phyloP scores from a whole-genome alignment of 768 basidiomycete genomes.

The Pluteus cervinus region DNA sequence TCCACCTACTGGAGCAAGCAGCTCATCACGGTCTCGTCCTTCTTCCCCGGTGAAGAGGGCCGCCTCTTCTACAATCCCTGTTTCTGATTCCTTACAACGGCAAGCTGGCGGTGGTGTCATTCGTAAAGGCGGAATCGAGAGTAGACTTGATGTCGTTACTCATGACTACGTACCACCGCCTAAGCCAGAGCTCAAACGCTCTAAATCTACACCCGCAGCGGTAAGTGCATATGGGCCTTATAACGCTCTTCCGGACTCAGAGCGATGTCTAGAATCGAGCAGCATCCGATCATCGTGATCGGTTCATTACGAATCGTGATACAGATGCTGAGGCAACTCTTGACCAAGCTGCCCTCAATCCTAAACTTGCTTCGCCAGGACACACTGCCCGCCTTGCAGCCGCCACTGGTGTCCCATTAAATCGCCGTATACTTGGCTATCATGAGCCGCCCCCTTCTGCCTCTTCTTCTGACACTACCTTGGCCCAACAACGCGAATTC shows the following conservation, averaged over 20 bases:
- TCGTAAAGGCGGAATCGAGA: slow-evolving; percentile 72
- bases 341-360: slow-evolving; percentile 54
- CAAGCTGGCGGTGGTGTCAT: slow-evolving; percentile 68
- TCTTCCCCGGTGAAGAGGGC: slow-evolving; percentile 63
- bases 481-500: slow-evolving; percentile 72
- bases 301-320: slow-evolving; percentile 65
- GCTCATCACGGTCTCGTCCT: slow-evolving; percentile 33
- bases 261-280: slow-evolving; percentile 35
- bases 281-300: slow-evolving; percentile 44
- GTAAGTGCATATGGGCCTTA: slow-evolving; percentile 22
- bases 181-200: slow-evolving; percentile 60
- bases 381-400: slow-evolving; percentile 75
- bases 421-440: slow-evolving; percentile 82
- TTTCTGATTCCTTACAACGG: slow-evolving; percentile 48
- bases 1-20: too few species aligned
- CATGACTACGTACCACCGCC: slow-evolving; percentile 70
- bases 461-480: slow-evolving; percentile 63
- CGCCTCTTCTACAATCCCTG: slow-evolving; percentile 37
- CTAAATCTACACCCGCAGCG: slow-evolving; percentile 66
- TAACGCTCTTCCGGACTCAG: slow-evolving; percentile 5
- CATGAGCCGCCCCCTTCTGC: slow-evolving; percentile 81
- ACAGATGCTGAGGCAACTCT: slow-evolving; percentile 51
- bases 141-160: slow-evolving; percentile 70
- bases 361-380: slow-evolving; percentile 57
- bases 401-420: slow-evolving; percentile 70